A percentile compares a stretch with the other conserved stretches of the same genome.
phyloP scores from a whole-genome alignment of 108 stramenopile species.

The Nitzschia putrida region DNA sequence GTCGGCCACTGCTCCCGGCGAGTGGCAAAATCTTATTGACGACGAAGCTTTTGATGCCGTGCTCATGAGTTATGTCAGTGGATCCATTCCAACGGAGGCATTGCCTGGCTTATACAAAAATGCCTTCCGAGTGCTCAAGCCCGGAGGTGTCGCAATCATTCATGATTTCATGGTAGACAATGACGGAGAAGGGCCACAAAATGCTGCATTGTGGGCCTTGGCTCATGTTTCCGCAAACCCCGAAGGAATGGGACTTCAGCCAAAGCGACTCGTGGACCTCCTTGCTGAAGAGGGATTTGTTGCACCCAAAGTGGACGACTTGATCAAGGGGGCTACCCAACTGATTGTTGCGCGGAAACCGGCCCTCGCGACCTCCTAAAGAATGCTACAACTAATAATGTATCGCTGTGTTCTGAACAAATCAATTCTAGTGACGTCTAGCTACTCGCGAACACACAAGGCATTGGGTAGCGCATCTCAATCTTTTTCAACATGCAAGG shows the following conservation, averaged over 20 bases:
- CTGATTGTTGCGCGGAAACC: slow-evolving; percentile 28
- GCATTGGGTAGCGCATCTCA: too few species aligned
- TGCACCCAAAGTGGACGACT: slow-evolving; percentile 13
- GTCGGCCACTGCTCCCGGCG: slow-evolving; percentile 22
- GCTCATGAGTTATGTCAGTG: slow-evolving; percentile 26
- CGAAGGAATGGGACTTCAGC: slow-evolving; percentile 34
- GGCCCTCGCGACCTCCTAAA: not conserved
- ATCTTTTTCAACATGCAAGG: too few species aligned
- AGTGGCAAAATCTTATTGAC: slow-evolving; percentile 20
- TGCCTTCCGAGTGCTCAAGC: slow-evolving; percentile 18
- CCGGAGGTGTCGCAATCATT: slow-evolving; percentile 21
- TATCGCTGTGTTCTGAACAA: too few species aligned
- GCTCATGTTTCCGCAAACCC: slow-evolving; percentile 25
- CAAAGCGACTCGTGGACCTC: slow-evolving; percentile 17
- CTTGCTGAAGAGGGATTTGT: slow-evolving; percentile 19
- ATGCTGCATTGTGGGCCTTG: slow-evolving; percentile 30
- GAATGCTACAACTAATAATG: too few species aligned
- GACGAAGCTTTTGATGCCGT: slow-evolving; percentile 32
- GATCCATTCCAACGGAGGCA: slow-evolving; percentile 12
- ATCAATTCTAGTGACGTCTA: too few species aligned
- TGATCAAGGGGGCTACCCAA: slow-evolving; percentile 29
- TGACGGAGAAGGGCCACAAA: slow-evolving; percentile 20
- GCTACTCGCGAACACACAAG: too few species aligned
- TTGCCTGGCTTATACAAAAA: slow-evolving; percentile 16
- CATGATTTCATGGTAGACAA: slow-evolving; percentile 34